Percentiles rank a stretch among this genome's conserved stretches.
Conservation (phyloP, 495 filamentous ascomycete species). For the Talaromyces wortmannii region DNA sequence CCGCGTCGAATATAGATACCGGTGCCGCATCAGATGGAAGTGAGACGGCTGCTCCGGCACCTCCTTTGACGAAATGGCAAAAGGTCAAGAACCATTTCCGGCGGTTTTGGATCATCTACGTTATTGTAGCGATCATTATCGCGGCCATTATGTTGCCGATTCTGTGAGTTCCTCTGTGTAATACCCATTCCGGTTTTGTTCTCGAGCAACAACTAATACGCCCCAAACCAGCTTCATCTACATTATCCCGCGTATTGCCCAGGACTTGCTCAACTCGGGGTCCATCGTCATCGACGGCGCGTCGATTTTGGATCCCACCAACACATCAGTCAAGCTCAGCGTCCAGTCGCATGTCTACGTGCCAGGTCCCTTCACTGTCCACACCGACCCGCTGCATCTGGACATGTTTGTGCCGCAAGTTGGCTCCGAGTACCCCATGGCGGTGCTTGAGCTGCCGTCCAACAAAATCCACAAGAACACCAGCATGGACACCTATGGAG, state of each 20-base stretch:
- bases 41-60: slow-evolving; percentile 1
- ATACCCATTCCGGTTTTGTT: not conserved
- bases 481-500: slow-evolving; percentile 16
- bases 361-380: slow-evolving; percentile 18
- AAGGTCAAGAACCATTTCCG: slow-evolving; percentile 20
- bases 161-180: slow-evolving; percentile 18
- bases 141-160: slow-evolving; percentile 35
- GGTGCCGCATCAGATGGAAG: not conserved
- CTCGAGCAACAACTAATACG: not conserved
- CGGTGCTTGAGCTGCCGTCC: slow-evolving; percentile 29
- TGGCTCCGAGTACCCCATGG: slow-evolving; percentile 11
- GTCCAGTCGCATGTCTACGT: slow-evolving; percentile 10
- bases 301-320: slow-evolving; percentile 1
- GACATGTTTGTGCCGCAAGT: slow-evolving; percentile 2
- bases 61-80: slow-evolving; percentile 5
- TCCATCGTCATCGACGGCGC: slow-evolving; percentile 21
- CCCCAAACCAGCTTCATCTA: slow-evolving; percentile 27
- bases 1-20: not conserved
- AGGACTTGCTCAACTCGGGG: slow-evolving; percentile 31
- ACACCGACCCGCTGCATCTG: not conserved
- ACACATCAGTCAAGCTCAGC: not conserved
- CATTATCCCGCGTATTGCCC: slow-evolving; percentile 35
- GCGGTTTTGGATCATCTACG: slow-evolving; percentile 37
- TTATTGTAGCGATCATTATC: slow-evolving; percentile 27
- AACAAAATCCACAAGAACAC: slow-evolving; percentile 29